phyloP scores from a whole-genome alignment of 257 asterid genomes.

The Ilex aquifolium region DNA sequence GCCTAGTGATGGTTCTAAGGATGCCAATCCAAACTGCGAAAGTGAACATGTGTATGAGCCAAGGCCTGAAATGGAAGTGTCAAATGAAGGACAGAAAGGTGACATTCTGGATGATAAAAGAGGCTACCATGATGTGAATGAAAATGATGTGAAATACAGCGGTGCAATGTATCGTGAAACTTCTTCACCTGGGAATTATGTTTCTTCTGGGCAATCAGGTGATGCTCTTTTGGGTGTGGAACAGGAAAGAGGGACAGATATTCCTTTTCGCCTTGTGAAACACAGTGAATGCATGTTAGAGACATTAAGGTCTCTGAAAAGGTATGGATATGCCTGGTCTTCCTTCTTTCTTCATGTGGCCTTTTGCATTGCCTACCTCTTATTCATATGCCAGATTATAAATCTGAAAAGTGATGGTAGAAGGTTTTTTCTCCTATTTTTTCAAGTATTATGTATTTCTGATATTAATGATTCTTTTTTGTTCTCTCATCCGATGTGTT shows the following conservation, averaged over 20 bases:
- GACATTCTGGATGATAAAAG: slow-evolving; percentile 29
- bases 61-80: slow-evolving; percentile 18
- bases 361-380: background rate
- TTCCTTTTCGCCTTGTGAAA: slow-evolving; percentile 42
- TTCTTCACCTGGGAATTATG: slow-evolving; percentile 1
- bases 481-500: slow-evolving; percentile 7
- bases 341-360: background rate
- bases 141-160: slow-evolving; percentile 10
- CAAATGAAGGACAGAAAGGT: slow-evolving; percentile 20
- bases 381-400: background rate
- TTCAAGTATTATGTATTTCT: background rate
- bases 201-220: slow-evolving; percentile 8
- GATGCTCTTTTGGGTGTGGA: slow-evolving; percentile 9
- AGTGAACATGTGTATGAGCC: slow-evolving; percentile 14
- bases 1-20: slow-evolving; percentile 17
- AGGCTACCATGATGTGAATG: slow-evolving; percentile 24
- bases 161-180: too few relatives aligned
- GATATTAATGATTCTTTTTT: background rate
- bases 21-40: slow-evolving; percentile 11
- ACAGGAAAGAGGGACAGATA: slow-evolving; percentile 15
- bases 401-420: background rate
- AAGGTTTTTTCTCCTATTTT: too few relatives aligned
- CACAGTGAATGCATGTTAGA: slow-evolving; percentile 52
- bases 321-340: slow-evolving; percentile 36
- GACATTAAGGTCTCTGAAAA: slow-evolving; percentile 44